Conservation (phyloP, 768 basidiomycete species). For the Sarcodon sp. region DNA sequence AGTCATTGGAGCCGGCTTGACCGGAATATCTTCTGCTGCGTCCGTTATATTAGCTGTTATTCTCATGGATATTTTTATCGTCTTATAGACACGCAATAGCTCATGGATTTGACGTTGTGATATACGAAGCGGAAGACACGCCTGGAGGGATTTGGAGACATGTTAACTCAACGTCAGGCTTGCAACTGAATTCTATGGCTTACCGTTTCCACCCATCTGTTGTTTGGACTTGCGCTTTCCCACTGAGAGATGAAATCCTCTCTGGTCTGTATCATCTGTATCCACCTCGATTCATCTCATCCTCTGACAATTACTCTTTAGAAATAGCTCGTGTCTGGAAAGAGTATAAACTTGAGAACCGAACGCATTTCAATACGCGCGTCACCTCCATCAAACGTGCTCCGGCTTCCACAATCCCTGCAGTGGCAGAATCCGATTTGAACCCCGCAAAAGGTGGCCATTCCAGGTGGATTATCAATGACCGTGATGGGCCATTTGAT, state of each 20-base stretch:
- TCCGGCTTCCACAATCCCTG: slow-evolving; percentile 6
- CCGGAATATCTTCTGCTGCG: slow-evolving; percentile 39
- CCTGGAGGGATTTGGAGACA: slow-evolving; percentile 38
- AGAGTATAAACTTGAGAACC: slow-evolving; percentile 31
- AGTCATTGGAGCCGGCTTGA: slow-evolving; percentile 36
- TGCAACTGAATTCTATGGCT: slow-evolving; percentile 36
- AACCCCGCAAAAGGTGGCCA: slow-evolving; percentile 5
- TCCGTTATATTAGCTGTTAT: no score
- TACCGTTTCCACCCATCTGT: slow-evolving; percentile 38
- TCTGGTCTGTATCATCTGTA: slow-evolving; percentile 14
- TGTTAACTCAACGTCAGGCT: slow-evolving; percentile 35
- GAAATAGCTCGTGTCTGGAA: slow-evolving; percentile 32
- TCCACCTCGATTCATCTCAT: not conserved
- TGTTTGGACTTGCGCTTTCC: slow-evolving; percentile 31
- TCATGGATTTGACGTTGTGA: slow-evolving; percentile 39
- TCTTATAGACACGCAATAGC: slow-evolving; percentile 23
- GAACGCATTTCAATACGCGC: slow-evolving; percentile 30
- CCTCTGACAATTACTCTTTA: slow-evolving; percentile 1
- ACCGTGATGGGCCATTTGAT: slow-evolving; percentile 29
- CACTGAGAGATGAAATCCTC: slow-evolving; percentile 36
- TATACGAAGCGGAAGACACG: slow-evolving; percentile 24
- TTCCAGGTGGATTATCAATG: slow-evolving; percentile 33
- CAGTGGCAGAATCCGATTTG: slow-evolving; percentile 2
- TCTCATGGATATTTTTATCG: no score
- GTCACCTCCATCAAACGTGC: slow-evolving; percentile 24